Percentiles rank a stretch among this genome's conserved stretches.
Evolutionary conservation across 1,284 basidiomycete genomes (phyloP).

Genomic region (Blastosporella zonata): DNA sequence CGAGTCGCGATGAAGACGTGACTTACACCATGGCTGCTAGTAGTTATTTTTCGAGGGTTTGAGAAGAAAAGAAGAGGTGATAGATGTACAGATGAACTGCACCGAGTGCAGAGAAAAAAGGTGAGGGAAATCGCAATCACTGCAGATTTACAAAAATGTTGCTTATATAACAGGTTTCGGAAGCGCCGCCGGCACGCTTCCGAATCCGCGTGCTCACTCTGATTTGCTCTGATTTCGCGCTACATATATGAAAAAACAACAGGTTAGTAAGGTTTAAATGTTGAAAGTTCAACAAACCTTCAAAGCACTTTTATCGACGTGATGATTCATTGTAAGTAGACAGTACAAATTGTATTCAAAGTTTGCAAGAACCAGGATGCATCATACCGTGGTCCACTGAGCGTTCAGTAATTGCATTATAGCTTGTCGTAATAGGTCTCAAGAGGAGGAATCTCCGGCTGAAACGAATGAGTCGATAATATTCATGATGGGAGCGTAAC

Average conservation of each 20-base stretch:
- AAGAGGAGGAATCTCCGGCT: conserved; percentile 83
- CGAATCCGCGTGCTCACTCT: not conserved
- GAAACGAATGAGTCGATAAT: conserved; percentile 13
- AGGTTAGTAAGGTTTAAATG: too few species aligned
- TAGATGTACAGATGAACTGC: not conserved
- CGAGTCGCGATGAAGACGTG: conserved; percentile 13
- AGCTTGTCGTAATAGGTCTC: conserved; percentile 93
- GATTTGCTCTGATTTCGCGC: not conserved
- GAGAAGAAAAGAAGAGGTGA: not conserved
- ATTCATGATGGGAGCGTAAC: conserved; percentile 14
- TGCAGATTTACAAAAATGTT: conserved; percentile 7
- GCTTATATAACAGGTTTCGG: conserved; percentile 13
- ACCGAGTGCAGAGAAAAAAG: conserved; percentile 11
- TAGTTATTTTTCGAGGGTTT: conserved; percentile 4
- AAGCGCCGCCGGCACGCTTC: not conserved
- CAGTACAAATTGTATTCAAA: conserved; percentile 11
- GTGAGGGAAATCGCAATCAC: conserved; percentile 6
- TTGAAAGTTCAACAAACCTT: too few species aligned
- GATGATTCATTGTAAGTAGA: conserved; percentile 14
- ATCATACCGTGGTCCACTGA: too few species aligned
- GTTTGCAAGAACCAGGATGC: conserved; percentile 12
- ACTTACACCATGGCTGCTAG: conserved; percentile 69
- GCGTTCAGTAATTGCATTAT: conserved; percentile 28
- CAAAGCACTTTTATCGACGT: not conserved
- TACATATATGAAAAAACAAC: too few species aligned